Evolutionary conservation across 768 basidiomycete genomes (phyloP).

Genomic region (Pisolithus orientalis): DNA sequence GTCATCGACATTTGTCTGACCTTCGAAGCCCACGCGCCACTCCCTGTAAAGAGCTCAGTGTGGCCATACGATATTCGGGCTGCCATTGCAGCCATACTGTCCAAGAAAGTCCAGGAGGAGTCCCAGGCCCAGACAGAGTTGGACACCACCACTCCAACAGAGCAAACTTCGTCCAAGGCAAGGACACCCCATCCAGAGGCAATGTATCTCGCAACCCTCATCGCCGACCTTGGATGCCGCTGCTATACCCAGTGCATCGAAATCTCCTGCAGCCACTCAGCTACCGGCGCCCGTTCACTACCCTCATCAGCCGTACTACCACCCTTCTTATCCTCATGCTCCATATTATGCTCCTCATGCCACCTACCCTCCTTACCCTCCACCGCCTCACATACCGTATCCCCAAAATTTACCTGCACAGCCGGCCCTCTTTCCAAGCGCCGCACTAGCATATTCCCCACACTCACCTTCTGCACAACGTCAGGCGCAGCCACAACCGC

Average conservation of each 20-base stretch:
- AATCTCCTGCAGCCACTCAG: conserved; percentile 11
- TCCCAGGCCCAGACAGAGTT: conserved; percentile 13
- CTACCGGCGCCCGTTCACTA: conserved; percentile 29
- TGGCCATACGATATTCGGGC: conserved; percentile 69
- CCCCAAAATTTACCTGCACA: conserved; percentile 22
- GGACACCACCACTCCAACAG: conserved; percentile 8
- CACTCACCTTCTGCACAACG: conserved; percentile 26
- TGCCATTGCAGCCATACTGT: conserved; percentile 50
- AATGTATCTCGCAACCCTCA: conserved; percentile 13
- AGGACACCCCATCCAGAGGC: conserved; percentile 10
- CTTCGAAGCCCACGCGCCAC: conserved; percentile 63
- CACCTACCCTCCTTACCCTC: conserved; percentile 24
- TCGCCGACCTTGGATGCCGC: conserved; percentile 21
- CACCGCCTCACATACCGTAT: conserved; percentile 26
- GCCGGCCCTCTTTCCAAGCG: conserved; percentile 30
- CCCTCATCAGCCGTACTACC: conserved; percentile 51
- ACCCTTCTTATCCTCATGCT: conserved; percentile 56
- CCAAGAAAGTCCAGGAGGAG: conserved; percentile 17
- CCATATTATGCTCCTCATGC: conserved; percentile 53
- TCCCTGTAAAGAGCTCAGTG: conserved; percentile 56
- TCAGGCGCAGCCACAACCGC: conserved; percentile 1
- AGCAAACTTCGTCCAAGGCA: conserved; percentile 11
- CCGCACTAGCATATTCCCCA: conserved; percentile 28
- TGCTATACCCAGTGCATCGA: conserved; percentile 13
- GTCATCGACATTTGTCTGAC: conserved; percentile 75